Percentiles rank a stretch among this genome's conserved stretches.
Evolutionary conservation across 352 stramenopile genomes (phyloP).

Genomic region (Phytophthora cajani): DNA sequence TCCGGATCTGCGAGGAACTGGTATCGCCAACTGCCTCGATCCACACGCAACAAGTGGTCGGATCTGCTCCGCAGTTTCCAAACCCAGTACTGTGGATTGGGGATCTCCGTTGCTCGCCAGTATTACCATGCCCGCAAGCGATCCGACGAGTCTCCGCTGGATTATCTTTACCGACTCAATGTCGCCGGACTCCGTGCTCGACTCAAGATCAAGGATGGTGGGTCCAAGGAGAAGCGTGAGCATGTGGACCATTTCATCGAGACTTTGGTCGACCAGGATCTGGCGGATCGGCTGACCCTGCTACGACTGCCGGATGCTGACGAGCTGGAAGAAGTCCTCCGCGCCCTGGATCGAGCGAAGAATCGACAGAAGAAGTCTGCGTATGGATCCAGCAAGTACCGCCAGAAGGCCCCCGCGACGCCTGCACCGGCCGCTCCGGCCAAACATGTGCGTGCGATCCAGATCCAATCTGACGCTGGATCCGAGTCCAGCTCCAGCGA

Average conservation of each 20-base stretch:
- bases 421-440: no score
- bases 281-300: no score
- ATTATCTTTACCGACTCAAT: background rate
- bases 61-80: background rate
- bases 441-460: no score
- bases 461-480: no score
- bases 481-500: no score
- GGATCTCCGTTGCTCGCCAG: background rate
- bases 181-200: background rate
- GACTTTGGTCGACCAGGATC: background rate
- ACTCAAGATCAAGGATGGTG: background rate
- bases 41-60: background rate
- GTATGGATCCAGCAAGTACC: no score
- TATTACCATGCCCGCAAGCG: background rate
- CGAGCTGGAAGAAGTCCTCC: no score
- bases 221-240: background rate
- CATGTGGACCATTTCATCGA: background rate
- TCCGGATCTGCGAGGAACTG: background rate
- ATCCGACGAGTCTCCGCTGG: background rate
- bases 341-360: no score
- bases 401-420: no score
- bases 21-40: constrained; percentile 1
- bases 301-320: no score
- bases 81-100: background rate
- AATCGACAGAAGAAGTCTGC: no score